Evolutionary conservation across 257 asterid species (phyloP), one percentile per base, ranked within the genome.

Genomic region (Nicotiana sylvestris): DNA sequence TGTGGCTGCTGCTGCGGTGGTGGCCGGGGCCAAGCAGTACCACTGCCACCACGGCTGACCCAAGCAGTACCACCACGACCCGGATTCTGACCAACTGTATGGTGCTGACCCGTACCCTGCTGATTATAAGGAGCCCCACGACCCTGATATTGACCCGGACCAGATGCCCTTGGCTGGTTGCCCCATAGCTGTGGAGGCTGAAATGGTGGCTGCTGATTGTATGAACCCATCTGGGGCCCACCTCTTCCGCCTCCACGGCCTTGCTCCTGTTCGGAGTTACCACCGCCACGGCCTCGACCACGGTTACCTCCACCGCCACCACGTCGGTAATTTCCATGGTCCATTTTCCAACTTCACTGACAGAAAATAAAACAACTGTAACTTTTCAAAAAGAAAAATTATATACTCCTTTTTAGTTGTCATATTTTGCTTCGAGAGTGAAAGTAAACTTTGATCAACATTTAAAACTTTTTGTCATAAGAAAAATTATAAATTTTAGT

Each of bases 151-250:
- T 68, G 77, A 3, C 15, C 66, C 61, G 17, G 80, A 51, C 46
- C 33, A 18, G 65, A 43, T 68, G 12, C 51, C 74, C 82, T 39
- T 15, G 76, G 74, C 82, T 60, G 82, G 55, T 61, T 49, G 10
- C 35, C 82, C 82, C 86, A 76, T 62, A 82, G 89, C 81, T 57
- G 87, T 77, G 61, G 67, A 30, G 67, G 35, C 66, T 65, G 87
- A 77, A 65, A 25, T 3, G 83, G 61, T 9, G 83, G 76, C 74
- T 43, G 51, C 51, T 81, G 87, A 0, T 35, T n/a, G 29, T 55
- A 35, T 62, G 78, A 2, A 4, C 78, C 35, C 78, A 39, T 70
- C 33, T 72, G 79, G n/a, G 78, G 12, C 82, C 84, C 39, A 55
- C 78, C 70, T 32, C 56, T 53, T 11, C 82, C 84, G 10, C 84